Evolutionary conservation across 2,329 filamentous ascomycete genomes (phyloP), one percentile per base, ranked within the genome.

Genomic region (Alternaria brassicicola): DNA sequence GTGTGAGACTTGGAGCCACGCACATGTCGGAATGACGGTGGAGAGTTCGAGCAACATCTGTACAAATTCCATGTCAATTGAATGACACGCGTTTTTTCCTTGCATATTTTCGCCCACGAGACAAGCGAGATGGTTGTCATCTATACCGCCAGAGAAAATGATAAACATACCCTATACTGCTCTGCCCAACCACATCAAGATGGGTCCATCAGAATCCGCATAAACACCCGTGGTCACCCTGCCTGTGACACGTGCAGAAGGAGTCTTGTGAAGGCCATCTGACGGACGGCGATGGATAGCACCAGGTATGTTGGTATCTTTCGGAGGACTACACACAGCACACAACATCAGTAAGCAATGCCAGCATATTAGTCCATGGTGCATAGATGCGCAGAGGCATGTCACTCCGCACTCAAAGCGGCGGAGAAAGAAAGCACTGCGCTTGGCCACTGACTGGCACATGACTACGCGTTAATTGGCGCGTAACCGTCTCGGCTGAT

Each of bases 401-500:
- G 43, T 21, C 43, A n/a, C 10, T 8, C 15, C 26, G 19, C 15
- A 19, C 17, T 17, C 19, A 39, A 31, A 19, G 38, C 38, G 26
- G 26, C 42, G 39, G 35, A 45, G 39, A 33, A 45, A 49, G 45
- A 59, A 42, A 47, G 43, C 28, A 30, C 30, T 33, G 31, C 30
- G 30, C 43, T 23, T 33, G 45, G 33, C 17, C 47, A 23, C 26
- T 48, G 52, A 35, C 30, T 23, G n/a, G 39, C 64, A 65, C 65
- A 58, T 65, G 65, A 65, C 41, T 38, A 21, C 65, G 63, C 57
- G 64, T 65, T 55, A 58, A 59, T 62, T 63, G 55, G 60, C 59
- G 65, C 55, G 63, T 57, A 49, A 41, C 54, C 36, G 45, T 42
- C 36, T 57, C 47, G 63, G 50, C 61, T 65, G 41, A 57, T 52